phyloP scores from a whole-genome alignment of 768 basidiomycete genomes.

The Hygrophoropsis aurantiaca region DNA sequence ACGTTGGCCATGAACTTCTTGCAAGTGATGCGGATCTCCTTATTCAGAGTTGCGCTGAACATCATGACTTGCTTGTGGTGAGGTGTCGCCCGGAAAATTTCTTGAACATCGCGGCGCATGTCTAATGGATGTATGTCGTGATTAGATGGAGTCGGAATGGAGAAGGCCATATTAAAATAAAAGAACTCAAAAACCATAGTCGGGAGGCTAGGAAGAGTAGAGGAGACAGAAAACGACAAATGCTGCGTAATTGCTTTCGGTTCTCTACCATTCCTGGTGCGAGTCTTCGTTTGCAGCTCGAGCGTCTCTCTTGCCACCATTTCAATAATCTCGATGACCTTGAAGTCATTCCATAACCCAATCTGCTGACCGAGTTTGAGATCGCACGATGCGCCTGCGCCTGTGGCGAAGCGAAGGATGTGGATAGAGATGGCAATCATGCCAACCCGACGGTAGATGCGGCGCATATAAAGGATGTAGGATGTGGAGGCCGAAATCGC shows the following conservation, averaged over 20 bases:
- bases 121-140: slow-evolving; percentile 77
- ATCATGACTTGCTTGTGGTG: slow-evolving; percentile 99
- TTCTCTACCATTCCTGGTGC: slow-evolving; percentile 33
- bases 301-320: slow-evolving; percentile 7
- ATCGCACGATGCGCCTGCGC: slow-evolving; percentile 39
- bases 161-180: slow-evolving; percentile 47
- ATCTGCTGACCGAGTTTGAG: slow-evolving; percentile 38
- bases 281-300: too few relatives aligned
- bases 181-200: slow-evolving; percentile 46
- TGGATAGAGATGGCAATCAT: slow-evolving; percentile 36
- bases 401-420: slow-evolving; percentile 36
- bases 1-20: slow-evolving; percentile 99
- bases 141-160: slow-evolving; percentile 63
- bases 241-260: slow-evolving; percentile 29
- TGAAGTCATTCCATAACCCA: slow-evolving; percentile 34
- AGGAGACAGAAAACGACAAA: slow-evolving; percentile 12
- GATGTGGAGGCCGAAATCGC: slow-evolving; percentile 68
- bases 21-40: slow-evolving; percentile 96
- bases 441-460: slow-evolving; percentile 40
- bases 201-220: slow-evolving; percentile 28
- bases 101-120: slow-evolving; percentile 99
- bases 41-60: slow-evolving; percentile 98
- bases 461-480: slow-evolving; percentile 54
- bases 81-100: slow-evolving; percentile 98
- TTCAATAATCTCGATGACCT: slow-evolving; percentile 33